Conservation (phyloP, 163 green algal genomes). For the Chlorella variabilis region DNA sequence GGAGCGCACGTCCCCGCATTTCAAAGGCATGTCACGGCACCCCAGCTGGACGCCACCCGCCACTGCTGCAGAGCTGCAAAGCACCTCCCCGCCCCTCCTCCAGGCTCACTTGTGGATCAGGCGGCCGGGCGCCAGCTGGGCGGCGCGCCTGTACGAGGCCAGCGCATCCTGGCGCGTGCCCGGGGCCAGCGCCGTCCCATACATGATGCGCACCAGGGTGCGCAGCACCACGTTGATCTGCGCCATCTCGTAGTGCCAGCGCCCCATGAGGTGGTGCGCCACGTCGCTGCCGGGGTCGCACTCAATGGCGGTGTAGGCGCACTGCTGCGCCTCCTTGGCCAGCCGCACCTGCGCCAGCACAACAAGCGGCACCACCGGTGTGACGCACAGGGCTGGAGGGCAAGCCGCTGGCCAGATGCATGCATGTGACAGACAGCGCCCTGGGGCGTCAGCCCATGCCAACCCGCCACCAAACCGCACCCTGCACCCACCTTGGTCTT, state of each 20-base stretch:
- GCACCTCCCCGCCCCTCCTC: neutral
- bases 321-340: conserved; percentile 67
- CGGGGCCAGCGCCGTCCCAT: conserved; percentile 64
- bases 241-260: conserved; percentile 84
- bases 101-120: conserved; percentile 63
- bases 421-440: too few relatives aligned
- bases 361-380: too few relatives aligned
- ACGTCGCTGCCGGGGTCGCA: conserved; percentile 74
- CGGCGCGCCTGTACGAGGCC: conserved; percentile 59
- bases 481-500: conserved; percentile 35
- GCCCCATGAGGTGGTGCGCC: conserved; percentile 87
- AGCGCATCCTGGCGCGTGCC: conserved; percentile 69
- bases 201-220: conserved; percentile 72
- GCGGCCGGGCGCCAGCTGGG: conserved; percentile 59
- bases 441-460: too few relatives aligned
- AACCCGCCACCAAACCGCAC: neutral
- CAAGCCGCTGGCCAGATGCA: too few relatives aligned
- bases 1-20: too few relatives aligned
- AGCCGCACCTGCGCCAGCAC: conserved; percentile 46
- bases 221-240: conserved; percentile 75
- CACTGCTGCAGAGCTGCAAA: neutral
- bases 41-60: too few relatives aligned
- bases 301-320: conserved; percentile 59
- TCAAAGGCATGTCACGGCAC: too few relatives aligned
- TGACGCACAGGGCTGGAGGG: too few relatives aligned